Evolutionary conservation across 208 protist genomes (phyloP), one percentile per base, ranked within the genome.

Genomic region (Leishmania tropica): DNA sequence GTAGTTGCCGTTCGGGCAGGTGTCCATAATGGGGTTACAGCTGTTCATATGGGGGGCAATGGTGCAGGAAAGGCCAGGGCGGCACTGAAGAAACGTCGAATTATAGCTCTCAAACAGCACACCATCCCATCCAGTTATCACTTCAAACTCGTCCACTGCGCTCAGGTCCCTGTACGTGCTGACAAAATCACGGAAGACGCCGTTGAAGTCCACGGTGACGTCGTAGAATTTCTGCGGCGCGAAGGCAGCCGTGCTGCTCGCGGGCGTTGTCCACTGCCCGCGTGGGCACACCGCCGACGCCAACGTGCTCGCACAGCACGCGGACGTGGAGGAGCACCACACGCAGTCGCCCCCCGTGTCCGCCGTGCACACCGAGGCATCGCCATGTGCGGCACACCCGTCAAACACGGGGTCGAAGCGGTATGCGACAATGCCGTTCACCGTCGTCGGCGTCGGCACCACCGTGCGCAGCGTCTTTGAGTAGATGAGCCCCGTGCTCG

Each of bases 1-100:
- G 75, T 84, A 88, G 67, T 85, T 84, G 53, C 83, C 88, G 60
- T 87, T 79, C 8, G 81, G 62, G 78, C 85, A 88, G 40, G 78
- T 81, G 28, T 75, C 81, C 15, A 53, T 24, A 3, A 87, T 24
- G 2, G 78, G 37, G 28, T 37, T 76, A 56, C 82, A 84, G 1
- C 1, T 13, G 19, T 13, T 5, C 40, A 0, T 5, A 0, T 17
- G 2, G 0, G 45, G 21, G 21, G 35, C 17, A 5, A 35, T 51
- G 42, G 47, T 7, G 31, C 79, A 83, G 42, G 37, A 78, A 4
- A 58, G 13, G 15, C 79, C 79, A 7, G 72, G 70, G 4, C 13
- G n/a, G 72, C 79, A 83, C 3, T 35, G n/a, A 78, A 35, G n/a
- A 5, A 45, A 15, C 24, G 51, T 8, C 1, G 40, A 53, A 28